These are phyloP conservation scores for Colletotrichum nymphaeae DNA, from an alignment of 2,329 filamentous ascomycete genomes.

Conservation along the genomic window DNA sequence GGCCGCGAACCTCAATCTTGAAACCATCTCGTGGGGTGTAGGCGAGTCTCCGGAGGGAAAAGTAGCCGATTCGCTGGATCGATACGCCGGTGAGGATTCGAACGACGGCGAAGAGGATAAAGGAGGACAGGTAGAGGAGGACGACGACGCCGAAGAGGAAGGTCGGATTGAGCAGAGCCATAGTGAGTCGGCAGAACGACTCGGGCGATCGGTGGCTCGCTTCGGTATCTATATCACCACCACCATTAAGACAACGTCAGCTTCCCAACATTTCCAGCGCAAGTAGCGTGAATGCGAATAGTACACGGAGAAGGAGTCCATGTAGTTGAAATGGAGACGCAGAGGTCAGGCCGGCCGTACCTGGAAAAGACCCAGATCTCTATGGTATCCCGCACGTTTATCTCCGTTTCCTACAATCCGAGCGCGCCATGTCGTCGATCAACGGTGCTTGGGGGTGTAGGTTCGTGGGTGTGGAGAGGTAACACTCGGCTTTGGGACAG, in stretches of 20 bases:
- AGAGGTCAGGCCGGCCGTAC: constrained; percentile 9
- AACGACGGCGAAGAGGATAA: constrained; percentile 91
- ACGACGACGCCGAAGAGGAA: constrained; percentile 89
- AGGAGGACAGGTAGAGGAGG: constrained; percentile 89
- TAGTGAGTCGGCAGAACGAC: constrained; percentile 47
- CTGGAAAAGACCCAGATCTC: constrained; percentile 32
- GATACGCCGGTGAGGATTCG: constrained; percentile 94
- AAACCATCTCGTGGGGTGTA: constrained; percentile 91
- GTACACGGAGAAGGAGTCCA: not conserved
- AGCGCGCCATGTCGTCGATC: constrained; percentile 34
- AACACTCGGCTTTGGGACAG: constrained; percentile 19
- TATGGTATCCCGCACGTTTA: constrained; percentile 34
- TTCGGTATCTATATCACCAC: constrained; percentile 28
- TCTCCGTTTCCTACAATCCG: constrained; percentile 32
- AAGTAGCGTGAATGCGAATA: not conserved
- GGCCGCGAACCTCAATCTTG: constrained; percentile 87
- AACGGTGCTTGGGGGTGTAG: constrained; percentile 11
- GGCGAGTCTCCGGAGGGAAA: constrained; percentile 89
- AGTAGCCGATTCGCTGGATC: constrained; percentile 93
- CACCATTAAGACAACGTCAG: constrained; percentile 11
- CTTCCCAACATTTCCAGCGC: not conserved
- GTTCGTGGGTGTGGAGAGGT: constrained; percentile 6
- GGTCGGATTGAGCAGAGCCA: constrained; percentile 78
- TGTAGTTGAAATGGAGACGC: constrained; percentile 9
- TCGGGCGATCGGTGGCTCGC: constrained; percentile 14